Evolutionary conservation across 768 basidiomycete genomes (phyloP).

Genomic region (Dacryopinax primogenitus): DNA sequence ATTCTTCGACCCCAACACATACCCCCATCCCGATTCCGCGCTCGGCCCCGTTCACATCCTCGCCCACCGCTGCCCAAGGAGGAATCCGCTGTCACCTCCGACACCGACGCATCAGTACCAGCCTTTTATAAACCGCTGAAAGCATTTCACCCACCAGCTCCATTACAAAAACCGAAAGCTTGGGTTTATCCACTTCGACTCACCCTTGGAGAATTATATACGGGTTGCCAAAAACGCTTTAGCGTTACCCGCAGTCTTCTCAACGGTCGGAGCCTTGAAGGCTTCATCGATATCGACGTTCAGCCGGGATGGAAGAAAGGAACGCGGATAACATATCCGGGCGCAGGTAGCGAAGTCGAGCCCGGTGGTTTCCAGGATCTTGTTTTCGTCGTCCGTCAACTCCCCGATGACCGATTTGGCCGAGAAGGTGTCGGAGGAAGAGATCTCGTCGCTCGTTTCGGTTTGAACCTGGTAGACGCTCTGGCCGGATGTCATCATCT

Average conservation of each 20-base stretch:
- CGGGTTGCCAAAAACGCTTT: conserved; percentile 44
- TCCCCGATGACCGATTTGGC: conserved; percentile 43
- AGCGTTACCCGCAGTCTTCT: conserved; percentile 45
- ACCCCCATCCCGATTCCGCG: neutral
- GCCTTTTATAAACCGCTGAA: conserved; percentile 14
- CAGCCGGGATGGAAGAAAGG: conserved; percentile 50
- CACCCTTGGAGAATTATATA: conserved; percentile 49
- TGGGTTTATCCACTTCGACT: conserved; percentile 56
- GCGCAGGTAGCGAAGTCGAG: conserved; percentile 49
- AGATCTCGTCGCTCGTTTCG: conserved; percentile 43
- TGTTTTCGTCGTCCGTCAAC: conserved; percentile 51
- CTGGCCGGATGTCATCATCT: conserved; percentile 36
- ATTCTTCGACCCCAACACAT: neutral
- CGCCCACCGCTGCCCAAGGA: conserved; percentile 15
- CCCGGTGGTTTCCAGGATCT: conserved; percentile 50
- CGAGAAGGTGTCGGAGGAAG: conserved; percentile 34
- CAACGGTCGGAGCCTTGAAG: conserved; percentile 38
- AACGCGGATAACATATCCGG: conserved; percentile 46
- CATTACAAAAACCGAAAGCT: conserved; percentile 30
- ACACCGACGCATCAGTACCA: conserved; percentile 27
- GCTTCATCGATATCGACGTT: conserved; percentile 48
- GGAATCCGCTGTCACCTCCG: conserved; percentile 15
- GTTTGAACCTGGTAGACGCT: conserved; percentile 43
- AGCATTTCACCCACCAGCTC: conserved; percentile 32
- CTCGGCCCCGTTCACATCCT: neutral